Evolutionary conservation across 306 rosid genomes (phyloP).

Genomic region (Vicia villosa): DNA sequence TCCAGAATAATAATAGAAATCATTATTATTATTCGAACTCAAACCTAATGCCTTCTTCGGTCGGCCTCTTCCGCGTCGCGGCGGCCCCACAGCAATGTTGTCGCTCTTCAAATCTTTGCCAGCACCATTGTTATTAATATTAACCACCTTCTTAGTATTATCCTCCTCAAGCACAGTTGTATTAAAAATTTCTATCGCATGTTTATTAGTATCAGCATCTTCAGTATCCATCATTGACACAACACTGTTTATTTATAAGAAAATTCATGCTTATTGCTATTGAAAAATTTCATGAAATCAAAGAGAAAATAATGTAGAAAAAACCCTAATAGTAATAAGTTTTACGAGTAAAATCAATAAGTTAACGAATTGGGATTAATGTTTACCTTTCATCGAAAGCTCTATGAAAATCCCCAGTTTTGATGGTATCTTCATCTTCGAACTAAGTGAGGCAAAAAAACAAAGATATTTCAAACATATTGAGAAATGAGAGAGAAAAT

Average conservation of each 20-base stretch:
- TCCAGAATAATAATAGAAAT: conserved; percentile 85
- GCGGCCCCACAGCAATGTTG: background rate
- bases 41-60: conserved; percentile 18
- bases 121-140: background rate
- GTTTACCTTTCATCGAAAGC: conserved; percentile 66
- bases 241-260: conserved; percentile 40
- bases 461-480: conserved; percentile 31
- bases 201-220: background rate
- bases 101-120: background rate
- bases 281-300: background rate
- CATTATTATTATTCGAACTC: conserved; percentile 25
- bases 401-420: conserved; percentile 53
- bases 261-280: background rate
- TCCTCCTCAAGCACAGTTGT: conserved; percentile 15
- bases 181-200: conserved; percentile 9
- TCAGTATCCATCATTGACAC: conserved; percentile 53
- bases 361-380: conserved; percentile 14
- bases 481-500: conserved; percentile 28
- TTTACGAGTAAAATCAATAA: background rate
- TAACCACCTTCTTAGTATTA: background rate
- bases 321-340: conserved; percentile 68
- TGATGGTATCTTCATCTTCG: conserved; percentile 48
- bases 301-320: background rate
- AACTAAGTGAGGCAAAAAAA: conserved; percentile 36
- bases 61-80: conserved; percentile 34